Evolutionary conservation across 2,329 filamentous ascomycete genomes (phyloP), one percentile per base, ranked within the genome.

Genomic region (Hymenoscyphus linearis): DNA sequence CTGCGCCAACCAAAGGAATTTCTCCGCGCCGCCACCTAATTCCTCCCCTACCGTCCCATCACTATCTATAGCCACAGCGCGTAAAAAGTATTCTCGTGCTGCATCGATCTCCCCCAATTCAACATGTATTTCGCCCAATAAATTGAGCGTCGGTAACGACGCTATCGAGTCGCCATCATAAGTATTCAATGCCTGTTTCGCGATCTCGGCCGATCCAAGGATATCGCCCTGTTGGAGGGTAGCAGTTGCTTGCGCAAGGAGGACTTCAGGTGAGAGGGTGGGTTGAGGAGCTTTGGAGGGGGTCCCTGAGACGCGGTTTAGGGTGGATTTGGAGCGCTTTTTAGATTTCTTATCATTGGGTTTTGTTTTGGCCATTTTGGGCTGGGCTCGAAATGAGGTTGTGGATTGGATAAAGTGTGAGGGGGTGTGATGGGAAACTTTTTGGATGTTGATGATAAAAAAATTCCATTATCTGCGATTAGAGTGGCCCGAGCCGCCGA

Each of bases 1-100:
- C 76, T 99, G 95, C 65, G 95, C 95, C 62, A 99, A 80, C 85
- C 93, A 96, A 55, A 98, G 77, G 72, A 97, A 98, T 77, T 97
- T 98, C 72, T 98, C 93, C 0, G 92, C 85, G 0, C 93, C 93
- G 31, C 91, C 91, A 55, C 92, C 93, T 57, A 87, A 74, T 44
- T 85, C 82, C 70, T 91, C 88, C 18, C 88, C 83, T 62, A 86
- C 77, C 44, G 79, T 76, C 18, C 93, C 95, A 61, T 93, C 85
- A 26, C 86, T 82, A 73, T 99, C 95, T 37, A 95, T 82, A 59
- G 82, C 78, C 40, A 89, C 88, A 0, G 95, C 91, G 53, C 83
- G 80, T 63, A 86, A 74, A 70, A 97, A 96, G 70, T 85, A 87
- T 54, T 80, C 76, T 62, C 88, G 82, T 50, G 93, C 93, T 16